Evolutionary conservation across 306 rosid genomes (phyloP).

Genomic region (Pterocarpus santalinus): DNA sequence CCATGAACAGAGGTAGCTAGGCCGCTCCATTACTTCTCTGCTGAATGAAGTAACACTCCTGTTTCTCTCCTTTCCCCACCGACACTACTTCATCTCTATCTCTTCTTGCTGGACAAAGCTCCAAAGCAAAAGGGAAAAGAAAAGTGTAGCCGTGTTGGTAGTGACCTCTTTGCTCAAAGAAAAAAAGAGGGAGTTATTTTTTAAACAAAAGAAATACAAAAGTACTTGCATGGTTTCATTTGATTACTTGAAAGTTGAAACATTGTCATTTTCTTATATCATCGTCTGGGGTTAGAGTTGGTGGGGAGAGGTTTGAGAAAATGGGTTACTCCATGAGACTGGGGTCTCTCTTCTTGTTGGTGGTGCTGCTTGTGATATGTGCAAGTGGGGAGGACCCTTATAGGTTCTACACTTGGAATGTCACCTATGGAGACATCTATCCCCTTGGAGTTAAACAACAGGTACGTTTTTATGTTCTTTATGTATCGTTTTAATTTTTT

Average conservation of each 20-base stretch:
- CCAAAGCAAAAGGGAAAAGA: constrained; percentile 22
- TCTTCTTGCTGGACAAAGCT: constrained; percentile 12
- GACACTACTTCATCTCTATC: constrained; percentile 34
- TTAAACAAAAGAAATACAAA: not conserved
- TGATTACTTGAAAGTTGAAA: constrained; percentile 15
- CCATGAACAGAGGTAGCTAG: constrained; percentile 6
- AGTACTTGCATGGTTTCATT: constrained; percentile 18
- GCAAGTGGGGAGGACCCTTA: constrained; percentile 82
- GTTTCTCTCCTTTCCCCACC: constrained; percentile 37
- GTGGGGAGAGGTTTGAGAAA: constrained; percentile 40
- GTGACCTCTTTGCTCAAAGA: constrained; percentile 36
- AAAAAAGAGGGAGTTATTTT: not conserved
- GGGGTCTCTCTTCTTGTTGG: constrained; percentile 43
- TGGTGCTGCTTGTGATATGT: constrained; percentile 57
- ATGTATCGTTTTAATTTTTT: not conserved
- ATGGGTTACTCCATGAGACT: constrained; percentile 56
- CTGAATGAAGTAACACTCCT: constrained; percentile 13
- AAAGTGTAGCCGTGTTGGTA: constrained; percentile 1
- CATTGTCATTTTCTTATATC: constrained; percentile 1
- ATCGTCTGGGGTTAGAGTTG: constrained; percentile 14
- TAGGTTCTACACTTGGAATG: constrained; percentile 81
- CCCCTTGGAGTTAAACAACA: constrained; percentile 90
- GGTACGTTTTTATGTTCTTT: constrained; percentile 46
- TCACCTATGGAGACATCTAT: constrained; percentile 87
- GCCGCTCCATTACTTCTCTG: constrained; percentile 31